phyloP scores from a whole-genome alignment of 1,284 basidiomycete genomes.

The Rhodotorula sp. region DNA sequence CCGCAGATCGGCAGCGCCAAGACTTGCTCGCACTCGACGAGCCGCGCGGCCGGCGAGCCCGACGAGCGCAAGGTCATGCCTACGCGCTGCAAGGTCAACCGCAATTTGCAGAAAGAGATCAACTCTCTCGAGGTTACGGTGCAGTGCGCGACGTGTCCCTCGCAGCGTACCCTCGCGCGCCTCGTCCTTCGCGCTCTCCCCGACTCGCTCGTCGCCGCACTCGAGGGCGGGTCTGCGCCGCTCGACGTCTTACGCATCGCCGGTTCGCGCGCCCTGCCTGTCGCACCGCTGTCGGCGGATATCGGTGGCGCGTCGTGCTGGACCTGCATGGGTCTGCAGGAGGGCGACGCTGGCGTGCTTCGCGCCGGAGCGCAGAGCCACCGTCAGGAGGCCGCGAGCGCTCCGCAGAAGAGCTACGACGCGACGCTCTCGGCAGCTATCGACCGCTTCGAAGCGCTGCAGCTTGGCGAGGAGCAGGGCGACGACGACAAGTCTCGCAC shows the following conservation, averaged over 20 bases:
- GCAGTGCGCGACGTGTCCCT: too few relatives aligned
- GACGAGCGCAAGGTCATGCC: neutral
- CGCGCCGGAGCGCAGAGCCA: neutral
- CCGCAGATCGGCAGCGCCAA: too few relatives aligned
- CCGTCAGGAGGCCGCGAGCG: neutral
- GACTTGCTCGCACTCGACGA: neutral
- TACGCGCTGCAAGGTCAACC: neutral
- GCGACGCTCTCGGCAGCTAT: constrained; percentile 17
- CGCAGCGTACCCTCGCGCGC: neutral
- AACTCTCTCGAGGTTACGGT: neutral
- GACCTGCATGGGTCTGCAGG: neutral
- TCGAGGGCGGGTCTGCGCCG: neutral
- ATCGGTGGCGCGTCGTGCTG: neutral
- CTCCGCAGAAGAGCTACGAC: neutral
- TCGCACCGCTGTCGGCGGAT: too few relatives aligned
- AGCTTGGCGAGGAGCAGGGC: neutral
- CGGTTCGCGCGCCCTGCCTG: neutral
- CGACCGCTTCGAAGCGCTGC: constrained; percentile 7
- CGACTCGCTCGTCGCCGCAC: neutral
- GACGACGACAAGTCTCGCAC: neutral
- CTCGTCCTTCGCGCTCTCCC: neutral
- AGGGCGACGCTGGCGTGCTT: neutral
- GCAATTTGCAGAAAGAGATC: neutral
- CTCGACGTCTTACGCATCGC: neutral
- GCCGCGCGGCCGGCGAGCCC: neutral